A percentile compares a stretch with the other conserved stretches of the same genome.
phyloP scores from a whole-genome alignment of 176 grass and related monocot genomes.

The Phoenix roebelenii region DNA sequence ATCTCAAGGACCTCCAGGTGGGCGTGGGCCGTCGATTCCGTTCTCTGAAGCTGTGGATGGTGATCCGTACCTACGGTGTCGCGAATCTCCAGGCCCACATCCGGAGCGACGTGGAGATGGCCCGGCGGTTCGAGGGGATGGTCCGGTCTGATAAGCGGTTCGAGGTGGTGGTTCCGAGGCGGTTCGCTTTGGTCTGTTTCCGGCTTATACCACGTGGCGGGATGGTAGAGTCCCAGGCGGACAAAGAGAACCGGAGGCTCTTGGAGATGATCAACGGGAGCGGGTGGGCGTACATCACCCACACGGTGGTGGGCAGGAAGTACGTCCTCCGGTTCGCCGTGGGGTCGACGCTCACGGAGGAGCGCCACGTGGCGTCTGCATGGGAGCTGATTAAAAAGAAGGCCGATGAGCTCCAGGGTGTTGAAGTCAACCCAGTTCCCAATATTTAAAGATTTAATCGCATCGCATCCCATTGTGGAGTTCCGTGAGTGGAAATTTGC shows the following conservation, averaged over 20 bases:
- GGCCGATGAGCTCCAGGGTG: background rate
- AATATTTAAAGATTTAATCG: no score
- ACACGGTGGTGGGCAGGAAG: constrained; percentile 26
- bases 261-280: constrained; percentile 31
- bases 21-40: constrained; percentile 46
- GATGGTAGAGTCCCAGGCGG: constrained; percentile 15
- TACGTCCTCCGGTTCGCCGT: constrained; percentile 39
- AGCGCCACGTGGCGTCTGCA: constrained; percentile 25
- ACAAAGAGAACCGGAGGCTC: constrained; percentile 17
- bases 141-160: constrained; percentile 33
- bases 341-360: constrained; percentile 28
- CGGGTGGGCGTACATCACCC: constrained; percentile 23
- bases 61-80: constrained; percentile 26
- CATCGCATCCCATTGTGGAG: no score
- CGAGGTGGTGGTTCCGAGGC: constrained; percentile 19
- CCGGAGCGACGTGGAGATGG: constrained; percentile 53
- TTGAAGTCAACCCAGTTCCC: no score
- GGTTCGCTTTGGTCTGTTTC: constrained; percentile 40
- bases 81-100: constrained; percentile 42
- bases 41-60: constrained; percentile 46
- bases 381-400: constrained; percentile 40
- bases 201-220: constrained; percentile 10
- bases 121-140: constrained; percentile 28
- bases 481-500: no score
- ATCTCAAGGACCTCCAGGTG: constrained; percentile 53